Base-by-base conservation (phyloP, 2,329 filamentous ascomycete genomes). In the Monilinia aucupariae region DNA sequence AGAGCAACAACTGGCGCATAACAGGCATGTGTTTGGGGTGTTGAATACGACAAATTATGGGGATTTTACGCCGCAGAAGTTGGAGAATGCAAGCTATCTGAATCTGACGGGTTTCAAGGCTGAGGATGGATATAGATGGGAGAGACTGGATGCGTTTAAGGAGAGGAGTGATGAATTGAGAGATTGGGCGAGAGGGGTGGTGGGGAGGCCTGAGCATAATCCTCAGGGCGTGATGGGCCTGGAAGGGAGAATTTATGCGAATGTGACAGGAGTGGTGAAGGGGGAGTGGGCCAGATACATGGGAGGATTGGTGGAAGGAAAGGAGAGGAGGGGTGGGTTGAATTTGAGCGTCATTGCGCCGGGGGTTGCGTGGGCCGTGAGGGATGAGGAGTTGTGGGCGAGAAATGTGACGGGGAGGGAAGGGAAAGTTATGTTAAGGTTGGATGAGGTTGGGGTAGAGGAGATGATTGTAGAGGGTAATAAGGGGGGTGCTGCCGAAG, bases 101-200 rank as follows among this genome's bases (percentile, higher is more conserved):
- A 91, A 91, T 69, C 78, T 96, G 59, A 90, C 90, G 2, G 93
- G 93, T 0, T 86, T 96, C 65, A 83, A 89, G 55, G 78, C 85
- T 53, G 82, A 85, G 25, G 89, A 96, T 75, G 85, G 83, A 5
- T 91, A 90, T 74, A 87, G 85, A 1, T 97, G 92, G 92, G 82
- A 87, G 41, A 81, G 91, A 63, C 78, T 97, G 27, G 78, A 79
- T 0, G 76, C 79, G 1, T 91, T 92, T 64, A 85, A 84, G 72
- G 77, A 86, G 64, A 82, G 83, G 67, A 89, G 86, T 61, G 78
- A 83, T 62, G 79, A 86, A 68, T 87, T 82, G 73, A 86, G 81
- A 67, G 79, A 76, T 59, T 80, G 82, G 70, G 82, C 81, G 6
- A 77, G 78, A 50, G 76, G 77, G 9, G 43, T 45, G n/a, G 70